Base-by-base conservation (phyloP, 202 grass and related monocot genomes). In the Sporobolus alterniflorus region DNA sequence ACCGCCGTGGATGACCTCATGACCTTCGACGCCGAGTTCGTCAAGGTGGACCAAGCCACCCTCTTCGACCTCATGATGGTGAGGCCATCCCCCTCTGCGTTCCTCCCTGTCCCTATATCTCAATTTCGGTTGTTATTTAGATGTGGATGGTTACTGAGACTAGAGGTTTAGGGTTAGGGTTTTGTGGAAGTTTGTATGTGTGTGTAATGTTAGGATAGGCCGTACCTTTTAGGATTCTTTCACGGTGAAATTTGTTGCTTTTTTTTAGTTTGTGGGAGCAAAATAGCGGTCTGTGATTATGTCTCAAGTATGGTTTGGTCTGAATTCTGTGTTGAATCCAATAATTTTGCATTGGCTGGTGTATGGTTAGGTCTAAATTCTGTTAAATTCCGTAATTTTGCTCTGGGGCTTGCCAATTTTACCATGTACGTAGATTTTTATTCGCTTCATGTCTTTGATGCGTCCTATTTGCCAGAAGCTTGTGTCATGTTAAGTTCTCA, bases 41-140 rank as follows among this genome's bases (percentile, higher is more conserved):
- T 94, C 69, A 82, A 85, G 71, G 83, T 94, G 40, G 83, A 89
- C 9, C 86, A 89, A 71, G 14, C 31, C 40, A 78, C 56, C 16
- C 82, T 94, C 82, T 91, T 81, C 49, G 82, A 89, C 7, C 89
- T 94, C 67, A 84, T 92, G 75, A 69, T 89, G 78, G 90, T 92
- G 73, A 86, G 73, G 17, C 47, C 11, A 2, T 3, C 14, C 14
- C 40, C 10, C 36, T 15, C 16, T 0, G 18, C 20, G 11, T 16
- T 3, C 20, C 11, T 33, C 47, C 39, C 10, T 2, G n/a, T 14
- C 61, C 43, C n/a, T n/a, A n/a, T 3, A 32, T 79, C 20, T 20
- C n/a, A 13, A 9, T 9, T 29, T 4, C 12, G 65, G 13, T 61
- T 0, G 60, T 32, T 44, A 52, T 31, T 25, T 57, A 24, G 16